Evolutionary conservation across 257 asterid species (phyloP), one percentile per base, ranked within the genome.

Genomic region (Solanum verrucosum): DNA sequence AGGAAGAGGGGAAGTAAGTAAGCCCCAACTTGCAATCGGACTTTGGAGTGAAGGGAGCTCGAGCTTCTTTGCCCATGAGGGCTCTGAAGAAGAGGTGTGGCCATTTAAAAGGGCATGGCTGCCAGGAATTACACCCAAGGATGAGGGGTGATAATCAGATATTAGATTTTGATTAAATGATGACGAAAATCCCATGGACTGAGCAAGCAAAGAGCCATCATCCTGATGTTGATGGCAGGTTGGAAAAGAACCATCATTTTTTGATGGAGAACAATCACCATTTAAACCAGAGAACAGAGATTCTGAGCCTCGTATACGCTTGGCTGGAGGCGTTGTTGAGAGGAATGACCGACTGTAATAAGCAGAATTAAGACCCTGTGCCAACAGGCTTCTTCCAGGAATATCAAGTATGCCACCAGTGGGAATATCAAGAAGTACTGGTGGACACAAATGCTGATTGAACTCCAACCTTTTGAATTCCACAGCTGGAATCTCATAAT

Each of bases 11-110:
- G 94, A 90, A 82, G 97, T 89, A 49, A 94, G 91, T 81, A 91
- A 89, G 84, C 92, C 91, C 95, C 94, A 91, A 70, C 74, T 86
- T 87, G 92, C 89, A 82, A 78, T 87, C 70, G 90, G 91, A 72
- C 86, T 93, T 95, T 94, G 98, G 96, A 95, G 88, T 92, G 98
- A 94, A 95, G 98, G 98, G 95, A 95, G 96, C 94, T 91, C 96
- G 87, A 78, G 88, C 92, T 92, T 90, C 93, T 56, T 87, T 29
- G 92, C 93, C 95, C 90, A 89, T 70, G 77, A 9, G 88, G 95
- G 92, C 89, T 93, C 93, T 18, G 93, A 88, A 90, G 93, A 72
- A 84, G 90, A 88, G 87, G 90, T 84, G 89, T 90, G 90, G 88
- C 93, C 89, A 89, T 90, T 91, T 90, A 89, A 34, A 13, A 87